Percentiles rank a stretch among this genome's conserved stretches.
These are phyloP conservation scores for Tubosaeta sp. DNA, from an alignment of 768 basidiomycete genomes.

Conservation along the genomic window DNA sequence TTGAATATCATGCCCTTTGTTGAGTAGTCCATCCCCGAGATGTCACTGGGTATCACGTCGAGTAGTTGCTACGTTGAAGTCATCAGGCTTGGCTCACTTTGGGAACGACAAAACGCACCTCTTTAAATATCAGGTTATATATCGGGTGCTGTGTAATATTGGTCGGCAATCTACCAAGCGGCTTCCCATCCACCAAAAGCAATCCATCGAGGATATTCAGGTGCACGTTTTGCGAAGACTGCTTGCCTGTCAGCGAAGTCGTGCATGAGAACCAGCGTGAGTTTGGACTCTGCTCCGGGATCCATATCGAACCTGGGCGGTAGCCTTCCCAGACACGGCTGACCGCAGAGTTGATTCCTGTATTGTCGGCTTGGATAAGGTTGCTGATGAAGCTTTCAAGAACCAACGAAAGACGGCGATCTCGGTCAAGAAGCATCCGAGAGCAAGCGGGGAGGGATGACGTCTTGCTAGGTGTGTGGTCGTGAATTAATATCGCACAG, in stretches of 20 bases:
- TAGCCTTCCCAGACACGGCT: conserved; percentile 20
- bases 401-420: conserved; percentile 23
- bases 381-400: conserved; percentile 13
- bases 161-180: conserved; percentile 14
- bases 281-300: background rate
- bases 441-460: conserved; percentile 3
- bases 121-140: conserved; percentile 19
- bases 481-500: conserved; percentile 24
- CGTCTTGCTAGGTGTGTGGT: conserved; percentile 17
- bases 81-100: background rate
- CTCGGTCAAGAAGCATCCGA: conserved; percentile 22
- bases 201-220: conserved; percentile 19
- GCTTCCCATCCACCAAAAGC: conserved; percentile 24
- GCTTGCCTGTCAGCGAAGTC: background rate
- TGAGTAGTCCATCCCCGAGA: conserved; percentile 22
- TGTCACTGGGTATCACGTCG: conserved; percentile 16
- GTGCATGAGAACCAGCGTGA: conserved; percentile 18
- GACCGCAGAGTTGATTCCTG: conserved; percentile 17
- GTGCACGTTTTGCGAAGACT: conserved; percentile 8
- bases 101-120: conserved; percentile 3
- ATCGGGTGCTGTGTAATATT: conserved; percentile 8
- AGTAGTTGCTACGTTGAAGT: conserved; percentile 5
- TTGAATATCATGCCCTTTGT: conserved; percentile 13
- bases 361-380: background rate
- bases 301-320: conserved; percentile 20